These are phyloP conservation scores for Ceratobasidium sp. DNA, from an alignment of 1,284 basidiomycete genomes.

Conservation along the genomic window DNA sequence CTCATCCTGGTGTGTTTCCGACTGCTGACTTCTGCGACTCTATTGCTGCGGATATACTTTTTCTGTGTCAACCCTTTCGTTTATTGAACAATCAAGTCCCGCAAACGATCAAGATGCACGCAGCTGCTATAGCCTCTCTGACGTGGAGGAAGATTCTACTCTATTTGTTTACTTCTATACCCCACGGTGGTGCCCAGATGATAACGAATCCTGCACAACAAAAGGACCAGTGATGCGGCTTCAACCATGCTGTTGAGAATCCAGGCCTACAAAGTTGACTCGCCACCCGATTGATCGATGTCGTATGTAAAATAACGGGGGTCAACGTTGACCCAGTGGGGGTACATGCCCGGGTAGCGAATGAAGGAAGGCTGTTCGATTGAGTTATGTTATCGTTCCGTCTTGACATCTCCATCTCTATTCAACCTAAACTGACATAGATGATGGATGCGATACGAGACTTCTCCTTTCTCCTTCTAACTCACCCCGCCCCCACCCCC, in stretches of 20 bases:
- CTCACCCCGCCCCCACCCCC: conserved; percentile 41
- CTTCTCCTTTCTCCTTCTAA: conserved; percentile 68
- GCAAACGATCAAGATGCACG: not conserved
- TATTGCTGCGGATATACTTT: no score
- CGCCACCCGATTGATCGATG: conserved; percentile 60
- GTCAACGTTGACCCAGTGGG: conserved; percentile 49
- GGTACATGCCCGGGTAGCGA: conserved; percentile 57
- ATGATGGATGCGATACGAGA: conserved; percentile 76
- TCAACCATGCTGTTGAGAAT: conserved; percentile 48
- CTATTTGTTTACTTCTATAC: no score
- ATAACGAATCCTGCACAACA: conserved; percentile 6
- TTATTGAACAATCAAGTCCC: no score
- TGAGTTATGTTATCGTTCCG: conserved; percentile 38
- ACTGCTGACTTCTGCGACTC: no score
- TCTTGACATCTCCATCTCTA: conserved; percentile 37
- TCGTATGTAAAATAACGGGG: conserved; percentile 42
- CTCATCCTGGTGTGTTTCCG: no score
- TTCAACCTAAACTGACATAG: conserved; percentile 1
- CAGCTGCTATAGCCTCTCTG: no score
- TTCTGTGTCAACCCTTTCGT: no score
- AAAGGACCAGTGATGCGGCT: not conserved
- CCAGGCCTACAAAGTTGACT: conserved; percentile 71
- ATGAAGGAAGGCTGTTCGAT: conserved; percentile 42
- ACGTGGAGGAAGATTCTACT: no score
- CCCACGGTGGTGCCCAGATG: no score